phyloP scores from a whole-genome alignment of 192 early-diverging fungal species.

The Backusella mclennaniae region DNA sequence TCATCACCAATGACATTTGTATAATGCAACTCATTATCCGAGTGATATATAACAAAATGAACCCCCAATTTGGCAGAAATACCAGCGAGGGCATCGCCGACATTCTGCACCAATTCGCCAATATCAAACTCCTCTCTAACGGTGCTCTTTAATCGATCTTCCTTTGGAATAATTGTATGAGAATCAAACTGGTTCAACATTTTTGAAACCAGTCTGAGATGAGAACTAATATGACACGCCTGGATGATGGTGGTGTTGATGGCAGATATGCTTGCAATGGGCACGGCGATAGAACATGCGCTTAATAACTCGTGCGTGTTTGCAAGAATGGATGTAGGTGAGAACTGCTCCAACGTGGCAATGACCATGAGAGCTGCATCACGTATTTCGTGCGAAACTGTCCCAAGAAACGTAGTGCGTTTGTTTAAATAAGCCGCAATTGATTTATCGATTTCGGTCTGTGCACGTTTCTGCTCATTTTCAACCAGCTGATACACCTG shows the following conservation, averaged over 20 bases:
- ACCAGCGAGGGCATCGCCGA: slow-evolving; percentile 55
- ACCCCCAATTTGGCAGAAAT: slow-evolving; percentile 45
- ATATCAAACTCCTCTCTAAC: slow-evolving; percentile 48
- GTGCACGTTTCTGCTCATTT: not conserved
- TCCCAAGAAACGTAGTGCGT: slow-evolving; percentile 25
- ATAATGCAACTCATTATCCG: slow-evolving; percentile 47
- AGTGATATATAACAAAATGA: slow-evolving; percentile 50
- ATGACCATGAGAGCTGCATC: slow-evolving; percentile 44
- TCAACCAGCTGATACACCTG: not conserved
- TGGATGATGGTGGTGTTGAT: slow-evolving; percentile 52
- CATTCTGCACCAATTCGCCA: slow-evolving; percentile 50
- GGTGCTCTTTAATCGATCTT: slow-evolving; percentile 2
- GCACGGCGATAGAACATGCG: slow-evolving; percentile 54
- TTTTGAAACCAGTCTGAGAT: slow-evolving; percentile 38
- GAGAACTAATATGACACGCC: slow-evolving; percentile 43
- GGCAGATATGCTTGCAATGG: slow-evolving; percentile 48
- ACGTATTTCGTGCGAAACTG: slow-evolving; percentile 39
- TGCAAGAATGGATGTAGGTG: slow-evolving; percentile 40
- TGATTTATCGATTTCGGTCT: not conserved
- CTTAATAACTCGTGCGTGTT: slow-evolving; percentile 48
- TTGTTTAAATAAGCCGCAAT: not conserved
- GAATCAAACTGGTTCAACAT: slow-evolving; percentile 20
- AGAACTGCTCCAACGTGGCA: slow-evolving; percentile 50
- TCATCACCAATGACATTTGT: slow-evolving; percentile 50
- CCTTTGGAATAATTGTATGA: not conserved